phyloP scores from a whole-genome alignment of 2,329 filamentous ascomycete species.

The Colletotrichum tabaci region DNA sequence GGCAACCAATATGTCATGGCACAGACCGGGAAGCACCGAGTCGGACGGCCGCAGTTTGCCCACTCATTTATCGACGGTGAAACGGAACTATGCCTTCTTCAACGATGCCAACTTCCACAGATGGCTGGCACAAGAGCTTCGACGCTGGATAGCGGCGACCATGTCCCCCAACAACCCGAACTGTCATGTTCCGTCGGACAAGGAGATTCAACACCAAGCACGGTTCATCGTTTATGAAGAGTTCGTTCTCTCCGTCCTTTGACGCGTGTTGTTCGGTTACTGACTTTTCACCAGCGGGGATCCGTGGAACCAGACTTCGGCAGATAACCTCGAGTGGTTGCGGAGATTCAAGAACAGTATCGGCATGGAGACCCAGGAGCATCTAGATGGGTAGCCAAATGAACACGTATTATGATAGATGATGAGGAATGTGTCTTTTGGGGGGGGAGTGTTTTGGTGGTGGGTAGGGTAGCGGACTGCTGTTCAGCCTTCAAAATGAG shows the following conservation, averaged over 20 bases:
- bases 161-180: constrained; percentile 52
- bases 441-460: too few species aligned
- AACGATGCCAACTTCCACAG: constrained; percentile 48
- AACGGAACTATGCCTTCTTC: constrained; percentile 34
- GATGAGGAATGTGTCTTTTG: too few species aligned
- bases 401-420: neutral
- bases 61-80: constrained; percentile 2
- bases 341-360: constrained; percentile 32
- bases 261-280: neutral
- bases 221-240: constrained; percentile 51
- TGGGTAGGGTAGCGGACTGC: neutral
- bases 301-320: constrained; percentile 41
- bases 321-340: constrained; percentile 39
- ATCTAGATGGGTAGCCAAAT: too few species aligned
- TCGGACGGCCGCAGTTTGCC: neutral
- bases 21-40: neutral
- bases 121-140: constrained; percentile 44
- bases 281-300: constrained; percentile 18
- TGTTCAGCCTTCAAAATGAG: neutral
- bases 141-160: constrained; percentile 46
- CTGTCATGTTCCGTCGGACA: constrained; percentile 52
- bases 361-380: constrained; percentile 3
- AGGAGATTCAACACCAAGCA: constrained; percentile 54
- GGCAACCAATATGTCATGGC: neutral
- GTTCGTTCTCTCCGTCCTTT: constrained; percentile 36